These are phyloP conservation scores for Solanum sitiens DNA, from an alignment of 257 asterid genomes.

Conservation along the genomic window DNA sequence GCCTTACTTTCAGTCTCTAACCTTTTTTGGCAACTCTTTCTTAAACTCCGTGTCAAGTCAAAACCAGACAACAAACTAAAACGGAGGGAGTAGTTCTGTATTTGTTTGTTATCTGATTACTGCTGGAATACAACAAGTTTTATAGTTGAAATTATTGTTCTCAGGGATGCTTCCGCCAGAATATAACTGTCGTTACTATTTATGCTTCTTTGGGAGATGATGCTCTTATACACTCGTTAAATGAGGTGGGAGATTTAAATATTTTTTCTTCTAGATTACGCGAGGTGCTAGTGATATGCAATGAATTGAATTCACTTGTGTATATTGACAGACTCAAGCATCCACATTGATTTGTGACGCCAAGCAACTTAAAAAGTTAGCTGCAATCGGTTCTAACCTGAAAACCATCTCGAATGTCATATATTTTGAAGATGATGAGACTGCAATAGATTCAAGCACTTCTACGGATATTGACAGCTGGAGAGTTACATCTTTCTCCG, in stretches of 20 bases:
- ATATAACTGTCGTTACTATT: slow-evolving; percentile 72
- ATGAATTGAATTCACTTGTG: background rate
- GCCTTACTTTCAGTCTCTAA: too few species aligned
- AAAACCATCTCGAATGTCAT: slow-evolving; percentile 42
- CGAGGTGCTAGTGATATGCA: background rate
- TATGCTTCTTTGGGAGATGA: slow-evolving; percentile 92
- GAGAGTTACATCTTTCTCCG: slow-evolving; percentile 47
- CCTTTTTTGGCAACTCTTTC: background rate
- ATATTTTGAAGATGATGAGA: slow-evolving; percentile 55
- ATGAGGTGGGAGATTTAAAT: slow-evolving; percentile 41
- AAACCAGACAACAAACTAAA: background rate
- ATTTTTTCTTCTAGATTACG: background rate
- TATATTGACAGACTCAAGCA: slow-evolving; percentile 66
- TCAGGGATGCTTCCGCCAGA: slow-evolving; percentile 91
- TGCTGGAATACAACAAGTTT: background rate
- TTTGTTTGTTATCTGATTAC: background rate
- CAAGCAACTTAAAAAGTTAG: slow-evolving; percentile 72
- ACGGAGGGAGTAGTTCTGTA: background rate
- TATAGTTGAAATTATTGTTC: background rate
- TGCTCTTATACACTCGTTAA: slow-evolving; percentile 76
- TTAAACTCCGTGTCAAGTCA: background rate
- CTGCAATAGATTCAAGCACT: slow-evolving; percentile 25
- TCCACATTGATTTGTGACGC: slow-evolving; percentile 77
- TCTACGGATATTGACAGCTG: slow-evolving; percentile 27
- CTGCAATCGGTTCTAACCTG: slow-evolving; percentile 48